Conservation (phyloP, 2,329 filamentous ascomycete species). For the Madurella fahalii region DNA sequence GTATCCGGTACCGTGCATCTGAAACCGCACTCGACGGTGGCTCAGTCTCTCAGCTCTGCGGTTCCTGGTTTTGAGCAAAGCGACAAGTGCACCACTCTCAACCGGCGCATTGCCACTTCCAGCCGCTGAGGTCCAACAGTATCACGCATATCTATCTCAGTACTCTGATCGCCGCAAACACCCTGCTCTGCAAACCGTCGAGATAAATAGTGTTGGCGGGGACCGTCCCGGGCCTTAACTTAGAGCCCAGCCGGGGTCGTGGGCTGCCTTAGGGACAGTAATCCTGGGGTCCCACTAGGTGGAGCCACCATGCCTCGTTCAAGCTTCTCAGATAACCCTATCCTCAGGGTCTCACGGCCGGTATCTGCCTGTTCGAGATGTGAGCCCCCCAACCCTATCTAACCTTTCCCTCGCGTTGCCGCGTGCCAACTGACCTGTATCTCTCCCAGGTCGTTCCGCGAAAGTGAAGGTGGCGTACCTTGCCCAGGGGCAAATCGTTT, state of each 20-base stretch:
- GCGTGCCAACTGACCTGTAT: slow-evolving; percentile 16
- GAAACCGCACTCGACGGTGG: too few relatives aligned
- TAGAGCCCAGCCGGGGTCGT: neutral
- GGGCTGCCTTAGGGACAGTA: neutral
- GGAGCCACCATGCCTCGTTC: slow-evolving; percentile 40
- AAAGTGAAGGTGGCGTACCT: slow-evolving; percentile 72
- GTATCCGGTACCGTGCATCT: too few relatives aligned
- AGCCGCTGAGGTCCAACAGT: too few relatives aligned
- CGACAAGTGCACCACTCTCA: too few relatives aligned
- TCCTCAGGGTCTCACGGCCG: slow-evolving; percentile 70
- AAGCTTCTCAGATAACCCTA: slow-evolving; percentile 52
- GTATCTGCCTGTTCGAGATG: slow-evolving; percentile 79
- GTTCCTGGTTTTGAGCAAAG: too few relatives aligned
- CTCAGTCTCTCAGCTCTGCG: too few relatives aligned
- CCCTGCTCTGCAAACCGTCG: too few relatives aligned
- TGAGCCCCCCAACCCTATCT: slow-evolving; percentile 29
- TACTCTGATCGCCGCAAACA: too few relatives aligned
- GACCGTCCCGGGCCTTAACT: neutral
- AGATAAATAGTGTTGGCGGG: neutral
- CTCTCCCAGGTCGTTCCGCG: slow-evolving; percentile 62
- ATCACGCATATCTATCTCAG: too few relatives aligned
- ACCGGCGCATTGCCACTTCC: too few relatives aligned
- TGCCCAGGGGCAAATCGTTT: neutral
- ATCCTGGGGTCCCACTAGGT: slow-evolving; percentile 1
- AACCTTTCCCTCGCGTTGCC: neutral